Evolutionary conservation across 805 yeast species (phyloP), one percentile per base, ranked within the genome.

Genomic region (Cyberlindnera amylophila): DNA sequence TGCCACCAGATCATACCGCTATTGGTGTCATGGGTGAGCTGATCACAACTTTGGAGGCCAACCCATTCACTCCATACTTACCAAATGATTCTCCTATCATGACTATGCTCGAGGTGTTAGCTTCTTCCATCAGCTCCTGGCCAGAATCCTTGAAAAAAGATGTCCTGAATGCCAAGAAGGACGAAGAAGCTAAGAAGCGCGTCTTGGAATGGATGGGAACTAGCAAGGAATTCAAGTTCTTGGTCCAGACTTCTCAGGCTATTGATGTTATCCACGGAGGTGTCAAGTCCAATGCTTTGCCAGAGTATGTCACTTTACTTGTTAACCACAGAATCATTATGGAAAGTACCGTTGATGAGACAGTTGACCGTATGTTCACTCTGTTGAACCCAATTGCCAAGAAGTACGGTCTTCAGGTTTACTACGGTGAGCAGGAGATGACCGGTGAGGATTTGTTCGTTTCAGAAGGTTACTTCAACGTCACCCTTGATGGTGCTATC

Each of bases 201-300:
- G 71, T 73, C 3, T 12, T 68, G 38, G 45, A 54, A 15, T 50
- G 46, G 46, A 54, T 54, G 35, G 46, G 41, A 6, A 26, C 36
- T 6, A 42, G 44, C 13, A 41, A 39, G 23, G 32, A 39, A 14
- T 34, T 45, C 18, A 46, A 44, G 34, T 50, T 44, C 34, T 36
- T 52, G 30, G 49, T 52, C 10, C 46, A 45, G 34, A 53, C 53
- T 17, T 47, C 57, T 6, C 60, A 56, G 38, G 60, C 60, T 9
- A 33, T 56, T 29, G 59, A 56, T 38, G 45, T 54, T 18, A 69
- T 86, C 45, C 56, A 63, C 11, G 93, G 93, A 23, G 95, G 95
- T 34, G 73, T 79, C 44, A 86, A 86, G 62, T 71, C 81, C 19
- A 86, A 86, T 55, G 89, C 93, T 1, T 64, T 86, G 36, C 95